Evolutionary conservation across 2,329 filamentous ascomycete species (phyloP).

Genomic region (Claviceps digitariae): DNA sequence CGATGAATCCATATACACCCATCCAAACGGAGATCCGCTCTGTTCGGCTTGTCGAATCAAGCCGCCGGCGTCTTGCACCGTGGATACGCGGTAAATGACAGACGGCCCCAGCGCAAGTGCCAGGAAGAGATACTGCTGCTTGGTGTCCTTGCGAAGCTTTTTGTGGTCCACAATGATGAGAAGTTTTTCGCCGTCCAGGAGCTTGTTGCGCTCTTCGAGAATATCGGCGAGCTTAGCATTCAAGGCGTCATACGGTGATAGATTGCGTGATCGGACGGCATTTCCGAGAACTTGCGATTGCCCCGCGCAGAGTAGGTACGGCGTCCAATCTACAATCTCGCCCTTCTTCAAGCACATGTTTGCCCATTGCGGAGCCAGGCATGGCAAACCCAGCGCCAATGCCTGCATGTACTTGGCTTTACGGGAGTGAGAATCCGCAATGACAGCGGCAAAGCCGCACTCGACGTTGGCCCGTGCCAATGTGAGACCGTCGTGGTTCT

Average conservation of each 20-base stretch:
- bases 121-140: conserved; percentile 66
- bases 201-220: conserved; percentile 43
- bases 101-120: conserved; percentile 64
- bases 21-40: conserved; percentile 45
- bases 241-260: conserved; percentile 46
- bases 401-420: conserved; percentile 92
- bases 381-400: conserved; percentile 76
- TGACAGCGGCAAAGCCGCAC: conserved; percentile 68
- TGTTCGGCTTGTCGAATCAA: conserved; percentile 39
- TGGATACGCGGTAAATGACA: conserved; percentile 48
- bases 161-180: conserved; percentile 51
- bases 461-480: conserved; percentile 39
- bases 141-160: conserved; percentile 47
- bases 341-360: conserved; percentile 52
- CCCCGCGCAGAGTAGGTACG: conserved; percentile 77
- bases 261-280: conserved; percentile 59
- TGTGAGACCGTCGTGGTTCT: conserved; percentile 26
- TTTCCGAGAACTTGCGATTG: conserved; percentile 64
- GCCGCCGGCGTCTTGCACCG: conserved; percentile 49
- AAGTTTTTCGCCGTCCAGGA: conserved; percentile 52
- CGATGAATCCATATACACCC: conserved; percentile 65
- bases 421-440: conserved; percentile 74
- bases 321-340: conserved; percentile 56
- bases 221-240: conserved; percentile 43
- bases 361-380: conserved; percentile 72